phyloP scores from a whole-genome alignment of 106 monocot genomes.

The Posidonia australis region DNA sequence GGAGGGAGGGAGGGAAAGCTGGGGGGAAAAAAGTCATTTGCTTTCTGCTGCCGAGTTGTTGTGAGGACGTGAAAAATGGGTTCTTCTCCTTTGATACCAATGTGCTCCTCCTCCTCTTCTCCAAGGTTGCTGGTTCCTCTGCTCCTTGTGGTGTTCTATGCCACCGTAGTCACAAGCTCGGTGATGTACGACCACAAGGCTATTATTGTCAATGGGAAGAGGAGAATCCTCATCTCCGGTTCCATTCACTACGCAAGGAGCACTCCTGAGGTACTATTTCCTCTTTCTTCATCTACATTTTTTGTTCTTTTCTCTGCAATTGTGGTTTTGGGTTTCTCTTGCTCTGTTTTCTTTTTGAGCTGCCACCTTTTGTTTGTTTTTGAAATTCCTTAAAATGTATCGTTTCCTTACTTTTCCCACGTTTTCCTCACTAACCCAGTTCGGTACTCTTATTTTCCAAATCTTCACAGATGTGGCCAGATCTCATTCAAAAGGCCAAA shows the following conservation, averaged over 20 bases:
- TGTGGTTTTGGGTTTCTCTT: not conserved
- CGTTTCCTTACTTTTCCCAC: not conserved
- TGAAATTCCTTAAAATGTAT: too few relatives aligned
- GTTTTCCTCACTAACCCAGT: not conserved
- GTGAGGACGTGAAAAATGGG: not conserved
- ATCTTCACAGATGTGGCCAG: slow-evolving; percentile 22
- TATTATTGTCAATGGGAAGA: slow-evolving; percentile 16
- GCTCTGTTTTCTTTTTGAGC: not conserved
- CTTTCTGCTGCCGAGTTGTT: too few relatives aligned
- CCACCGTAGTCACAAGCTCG: not conserved
- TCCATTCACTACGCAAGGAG: slow-evolving; percentile 29
- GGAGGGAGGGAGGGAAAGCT: too few relatives aligned
- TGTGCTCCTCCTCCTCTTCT: not conserved
- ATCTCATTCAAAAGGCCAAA: slow-evolving; percentile 30
- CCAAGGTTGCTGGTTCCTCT: not conserved
- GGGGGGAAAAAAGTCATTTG: too few relatives aligned
- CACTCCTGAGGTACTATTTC: slow-evolving; percentile 12
- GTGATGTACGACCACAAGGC: slow-evolving; percentile 25
- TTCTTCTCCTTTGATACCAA: not conserved
- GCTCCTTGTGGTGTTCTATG: not conserved
- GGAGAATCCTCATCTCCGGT: slow-evolving; percentile 23
- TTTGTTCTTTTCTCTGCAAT: not conserved
- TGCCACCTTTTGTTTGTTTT: not conserved
- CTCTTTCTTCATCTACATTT: not conserved
- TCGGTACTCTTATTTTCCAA: not conserved